Evolutionary conservation across 345 rosid species (phyloP).

Genomic region (Populus deltoides): DNA sequence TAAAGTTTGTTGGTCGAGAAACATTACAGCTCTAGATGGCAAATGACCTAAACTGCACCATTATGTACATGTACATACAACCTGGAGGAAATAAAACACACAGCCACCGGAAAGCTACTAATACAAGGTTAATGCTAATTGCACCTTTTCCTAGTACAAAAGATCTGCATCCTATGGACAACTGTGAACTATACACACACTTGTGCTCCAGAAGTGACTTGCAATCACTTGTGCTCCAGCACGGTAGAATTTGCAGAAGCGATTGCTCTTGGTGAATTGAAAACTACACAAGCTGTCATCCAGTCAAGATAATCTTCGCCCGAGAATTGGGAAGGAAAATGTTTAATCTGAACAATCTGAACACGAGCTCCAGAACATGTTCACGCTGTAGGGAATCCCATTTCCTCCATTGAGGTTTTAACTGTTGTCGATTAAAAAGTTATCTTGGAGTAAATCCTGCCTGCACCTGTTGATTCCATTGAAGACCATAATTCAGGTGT

Average conservation of each 20-base stretch:
- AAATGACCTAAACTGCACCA: not conserved
- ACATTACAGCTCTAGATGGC: not conserved
- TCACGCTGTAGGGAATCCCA: not conserved
- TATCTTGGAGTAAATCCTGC: conserved; percentile 5
- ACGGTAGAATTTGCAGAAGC: not conserved
- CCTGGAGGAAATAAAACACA: not conserved
- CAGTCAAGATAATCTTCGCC: not conserved
- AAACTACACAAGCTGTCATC: not conserved
- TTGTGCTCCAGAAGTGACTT: not conserved
- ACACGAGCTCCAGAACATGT: not conserved
- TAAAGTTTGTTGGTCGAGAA: not conserved
- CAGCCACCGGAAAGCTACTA: not conserved
- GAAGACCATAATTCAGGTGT: not conserved
- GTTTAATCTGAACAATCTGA: not conserved
- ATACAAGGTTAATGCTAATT: not conserved
- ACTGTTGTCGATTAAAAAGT: not conserved
- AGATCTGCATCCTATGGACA: not conserved
- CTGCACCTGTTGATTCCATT: conserved; percentile 13
- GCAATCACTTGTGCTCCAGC: not conserved
- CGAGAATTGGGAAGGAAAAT: not conserved
- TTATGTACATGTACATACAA: not conserved
- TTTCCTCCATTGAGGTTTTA: not conserved
- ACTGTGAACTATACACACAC: not conserved
- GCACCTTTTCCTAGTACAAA: not conserved
- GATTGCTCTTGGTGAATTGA: not conserved